These are phyloP conservation scores for Raphanus sativus DNA, from an alignment of 345 rosid genomes.

Conservation along the genomic window DNA sequence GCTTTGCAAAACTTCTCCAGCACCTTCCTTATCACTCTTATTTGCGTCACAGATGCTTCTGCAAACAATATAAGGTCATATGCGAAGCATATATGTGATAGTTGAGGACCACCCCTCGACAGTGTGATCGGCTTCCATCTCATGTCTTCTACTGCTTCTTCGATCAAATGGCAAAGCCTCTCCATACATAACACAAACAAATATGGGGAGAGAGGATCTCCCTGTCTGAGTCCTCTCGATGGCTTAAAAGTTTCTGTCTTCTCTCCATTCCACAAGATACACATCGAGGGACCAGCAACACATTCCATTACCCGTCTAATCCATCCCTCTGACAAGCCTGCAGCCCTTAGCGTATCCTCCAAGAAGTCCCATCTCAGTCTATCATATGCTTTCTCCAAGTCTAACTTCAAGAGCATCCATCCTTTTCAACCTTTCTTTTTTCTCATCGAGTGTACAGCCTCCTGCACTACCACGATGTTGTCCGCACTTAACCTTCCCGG, in stretches of 20 bases:
- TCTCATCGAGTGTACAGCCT: too few relatives aligned
- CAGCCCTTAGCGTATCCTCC: neutral
- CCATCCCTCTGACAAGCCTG: neutral
- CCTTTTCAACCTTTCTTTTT: too few relatives aligned
- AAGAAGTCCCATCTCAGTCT: neutral
- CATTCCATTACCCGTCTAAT: neutral
- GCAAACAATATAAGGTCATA: too few relatives aligned
- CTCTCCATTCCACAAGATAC: neutral
- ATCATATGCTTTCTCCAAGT: neutral
- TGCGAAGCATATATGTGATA: too few relatives aligned
- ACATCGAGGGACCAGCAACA: neutral
- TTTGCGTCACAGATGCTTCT: too few relatives aligned
- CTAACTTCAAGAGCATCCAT: too few relatives aligned
- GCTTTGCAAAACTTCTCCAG: too few relatives aligned
- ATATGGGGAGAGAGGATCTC: neutral
- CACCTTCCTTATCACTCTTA: too few relatives aligned
- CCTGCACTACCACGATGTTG: too few relatives aligned
- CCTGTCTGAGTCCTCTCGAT: neutral
- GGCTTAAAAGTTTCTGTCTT: too few relatives aligned
- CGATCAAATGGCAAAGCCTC: neutral
- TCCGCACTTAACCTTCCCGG: neutral
- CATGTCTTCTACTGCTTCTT: neutral
- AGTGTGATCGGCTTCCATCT: neutral
- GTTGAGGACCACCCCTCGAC: too few relatives aligned
- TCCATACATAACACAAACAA: neutral